Conservation (phyloP, 2,329 filamentous ascomycete species). For the Fusarium staphyleae region DNA sequence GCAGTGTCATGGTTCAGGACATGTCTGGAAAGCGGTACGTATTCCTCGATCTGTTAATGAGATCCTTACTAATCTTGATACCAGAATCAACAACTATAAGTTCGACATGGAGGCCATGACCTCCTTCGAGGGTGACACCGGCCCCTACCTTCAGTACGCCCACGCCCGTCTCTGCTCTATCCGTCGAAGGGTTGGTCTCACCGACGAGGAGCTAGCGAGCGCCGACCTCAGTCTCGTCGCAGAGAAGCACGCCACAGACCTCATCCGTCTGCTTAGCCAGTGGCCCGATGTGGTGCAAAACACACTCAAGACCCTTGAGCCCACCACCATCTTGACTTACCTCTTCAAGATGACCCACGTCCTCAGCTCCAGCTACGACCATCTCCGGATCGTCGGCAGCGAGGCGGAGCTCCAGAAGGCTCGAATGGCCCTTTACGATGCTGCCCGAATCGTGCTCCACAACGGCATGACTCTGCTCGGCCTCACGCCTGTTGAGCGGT, state of each 20-base stretch:
- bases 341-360: conserved; percentile 88
- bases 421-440: conserved; percentile 79
- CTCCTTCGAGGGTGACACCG: conserved; percentile 84
- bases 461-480: conserved; percentile 87
- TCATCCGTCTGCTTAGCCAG: conserved; percentile 78
- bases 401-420: conserved; percentile 71
- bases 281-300: conserved; percentile 88
- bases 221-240: conserved; percentile 73
- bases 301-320: conserved; percentile 84
- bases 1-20: conserved; percentile 96
- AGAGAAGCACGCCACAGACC: conserved; percentile 75
- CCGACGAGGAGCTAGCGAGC: conserved; percentile 62
- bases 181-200: conserved; percentile 61
- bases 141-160: conserved; percentile 85
- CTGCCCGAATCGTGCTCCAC: conserved; percentile 75
- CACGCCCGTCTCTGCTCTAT: conserved; percentile 76
- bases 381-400: conserved; percentile 81
- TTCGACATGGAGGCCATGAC: conserved; percentile 86
- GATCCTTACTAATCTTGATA: conserved; percentile 8
- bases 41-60: not conserved
- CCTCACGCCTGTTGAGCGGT: conserved; percentile 74
- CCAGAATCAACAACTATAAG: conserved; percentile 68
- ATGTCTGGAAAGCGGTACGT: conserved; percentile 90
- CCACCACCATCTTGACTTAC: conserved; percentile 62
- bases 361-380: conserved; percentile 81